Percentiles rank a stretch among this genome's conserved stretches.
These are phyloP conservation scores for Komagataella ulmi DNA, from an alignment of 805 yeast species.

Conservation along the genomic window DNA sequence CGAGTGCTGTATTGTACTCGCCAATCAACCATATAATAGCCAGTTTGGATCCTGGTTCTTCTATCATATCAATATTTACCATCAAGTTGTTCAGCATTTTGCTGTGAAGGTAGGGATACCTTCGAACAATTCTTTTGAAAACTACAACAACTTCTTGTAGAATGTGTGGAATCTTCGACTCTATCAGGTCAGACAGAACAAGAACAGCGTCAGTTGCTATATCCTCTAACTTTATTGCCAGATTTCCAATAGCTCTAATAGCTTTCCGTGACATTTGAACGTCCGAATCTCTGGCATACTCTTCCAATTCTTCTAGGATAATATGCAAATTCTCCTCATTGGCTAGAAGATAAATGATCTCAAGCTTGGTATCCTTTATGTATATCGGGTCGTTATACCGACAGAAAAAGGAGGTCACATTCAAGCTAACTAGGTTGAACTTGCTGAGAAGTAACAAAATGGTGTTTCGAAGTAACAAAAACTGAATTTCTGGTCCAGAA, in stretches of 20 bases:
- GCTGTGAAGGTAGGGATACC: slow-evolving; percentile 49
- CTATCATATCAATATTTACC: slow-evolving; percentile 33
- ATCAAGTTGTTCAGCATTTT: slow-evolving; percentile 29
- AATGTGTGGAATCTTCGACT: slow-evolving; percentile 57
- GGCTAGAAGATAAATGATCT: slow-evolving; percentile 72
- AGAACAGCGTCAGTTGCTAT: slow-evolving; percentile 56
- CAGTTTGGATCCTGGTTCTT: slow-evolving; percentile 68
- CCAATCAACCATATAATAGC: slow-evolving; percentile 82
- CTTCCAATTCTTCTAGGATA: slow-evolving; percentile 66
- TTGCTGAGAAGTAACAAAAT: slow-evolving; percentile 59
- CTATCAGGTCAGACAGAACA: slow-evolving; percentile 41
- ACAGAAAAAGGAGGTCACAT: slow-evolving; percentile 73
- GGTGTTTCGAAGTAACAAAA: slow-evolving; percentile 68
- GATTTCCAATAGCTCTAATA: slow-evolving; percentile 77
- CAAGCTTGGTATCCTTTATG: slow-evolving; percentile 81
- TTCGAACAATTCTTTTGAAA: slow-evolving; percentile 60
- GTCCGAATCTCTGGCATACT: slow-evolving; percentile 81
- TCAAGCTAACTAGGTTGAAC: slow-evolving; percentile 44
- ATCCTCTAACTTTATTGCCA: slow-evolving; percentile 61
- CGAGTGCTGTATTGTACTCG: slow-evolving; percentile 40
- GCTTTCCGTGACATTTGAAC: slow-evolving; percentile 80
- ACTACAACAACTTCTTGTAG: slow-evolving; percentile 74
- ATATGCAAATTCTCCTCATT: slow-evolving; percentile 41
- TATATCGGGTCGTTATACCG: slow-evolving; percentile 77
- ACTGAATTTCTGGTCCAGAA: slow-evolving; percentile 75